Evolutionary conservation across 2,329 filamentous ascomycete genomes (phyloP), one percentile per base, ranked within the genome.

Genomic region (Colletotrichum agaves): DNA sequence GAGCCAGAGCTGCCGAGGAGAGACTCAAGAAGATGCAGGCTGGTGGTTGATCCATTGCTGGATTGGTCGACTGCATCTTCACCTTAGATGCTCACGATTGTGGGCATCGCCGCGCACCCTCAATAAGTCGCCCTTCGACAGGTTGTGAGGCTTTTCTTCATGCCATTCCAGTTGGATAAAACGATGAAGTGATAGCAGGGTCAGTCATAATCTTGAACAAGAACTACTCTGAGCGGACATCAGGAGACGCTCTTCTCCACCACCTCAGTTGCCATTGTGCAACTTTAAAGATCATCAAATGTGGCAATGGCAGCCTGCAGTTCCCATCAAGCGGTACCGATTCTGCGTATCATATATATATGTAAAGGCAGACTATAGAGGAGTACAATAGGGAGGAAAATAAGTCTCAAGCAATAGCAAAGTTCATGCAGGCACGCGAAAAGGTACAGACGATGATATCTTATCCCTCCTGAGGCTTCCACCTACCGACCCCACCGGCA

Each of bases 1-100:
- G 95, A 75, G 96, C 96, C 4, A 88, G 95, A 73, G 96, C 96
- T 8, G 95, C 94, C 0, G 96, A 98, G 80, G 94, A 95, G 81
- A 88, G 95, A 75, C 85, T 98, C 67, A 89, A 86, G 79, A 85
- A 86, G 74, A 84, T 93, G 86, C 86, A 88, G 73, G 80, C 74
- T n/a, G 75, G 77, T 44, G 73, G 74, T 37, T 75, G 43, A 59
- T 46, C 17, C 21, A 19, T 31, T 31, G 31, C 17, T n/a, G 31
- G 13, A 11, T 37, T 53, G 27, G 27, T 27, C 17, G 50, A 37
- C 27, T 53, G 31, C 37, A 17, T n/a, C n/a, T 37, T 53, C 17
- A 33, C 47, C 47, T 50, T 4, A 21, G 12, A 50, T 23, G 47
- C 6, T 23, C 10, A 50, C 47, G 31, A 8, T 37, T 39, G 12